Evolutionary conservation across 495 filamentous ascomycete species (phyloP), one percentile per base, ranked within the genome.

Genomic region (Penicillium crystallinum): DNA sequence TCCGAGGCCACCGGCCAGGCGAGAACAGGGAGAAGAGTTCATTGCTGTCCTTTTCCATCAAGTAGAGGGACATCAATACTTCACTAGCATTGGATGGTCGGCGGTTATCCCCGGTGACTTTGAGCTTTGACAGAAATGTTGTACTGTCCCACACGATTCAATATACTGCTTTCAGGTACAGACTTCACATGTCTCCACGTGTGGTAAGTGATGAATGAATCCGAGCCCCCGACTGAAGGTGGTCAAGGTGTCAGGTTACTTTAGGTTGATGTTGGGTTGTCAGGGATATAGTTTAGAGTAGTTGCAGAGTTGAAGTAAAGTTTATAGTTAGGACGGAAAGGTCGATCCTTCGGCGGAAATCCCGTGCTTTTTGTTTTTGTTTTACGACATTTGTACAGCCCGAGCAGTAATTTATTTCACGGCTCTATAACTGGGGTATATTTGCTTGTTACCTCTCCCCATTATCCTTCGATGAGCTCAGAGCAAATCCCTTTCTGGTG

Each of bases 371-470:
- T 23, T 5, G 10, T 15, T 21, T 46, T 22, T 22, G n/a, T 27
- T 49, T 49, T 39, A 30, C 35, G 10, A 3, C 9, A 29, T 10
- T 39, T 49, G 46, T 49, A 49, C 46, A 39, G 46, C 46, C 34
- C 46, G 36, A 49, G 44, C 46, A 22, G 46, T 49, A 49, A 49
- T 33, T 40, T 49, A 33, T 33, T 30, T 40, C 27, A 31, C 17
- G 18, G 19, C 36, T 49, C 25, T 39, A 29, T 14, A 11, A 37
- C 17, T 21, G n/a, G 7, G 3, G 15, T 27, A 17, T 38, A 38
- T 38, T 38, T 37, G 11, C 21, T 35, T 12, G 15, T 53, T 36
- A 7, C 23, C 23, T 41, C 36, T 14, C n/a, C 21, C 10, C 23
- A 7, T 27, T 7, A 27, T 27, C 29, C 15, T 48, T 25, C 19